Evolutionary conservation across 768 basidiomycete species (phyloP).

Genomic region (Mycena crocata): DNA sequence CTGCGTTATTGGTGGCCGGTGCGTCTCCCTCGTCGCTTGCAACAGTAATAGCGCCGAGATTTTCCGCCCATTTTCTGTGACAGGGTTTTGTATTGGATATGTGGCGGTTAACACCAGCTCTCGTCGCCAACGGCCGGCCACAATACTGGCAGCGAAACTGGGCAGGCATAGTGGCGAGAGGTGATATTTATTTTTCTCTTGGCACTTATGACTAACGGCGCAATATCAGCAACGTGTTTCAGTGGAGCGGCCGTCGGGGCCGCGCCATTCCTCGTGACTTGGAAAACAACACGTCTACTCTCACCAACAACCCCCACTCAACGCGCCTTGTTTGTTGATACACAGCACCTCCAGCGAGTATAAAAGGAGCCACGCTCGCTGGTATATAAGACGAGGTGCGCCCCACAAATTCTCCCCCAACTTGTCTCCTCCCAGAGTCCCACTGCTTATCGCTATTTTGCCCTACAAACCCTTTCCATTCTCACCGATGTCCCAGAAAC

Average conservation of each 20-base stretch:
- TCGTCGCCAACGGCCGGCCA: neutral
- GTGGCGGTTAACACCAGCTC: neutral
- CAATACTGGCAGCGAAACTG: neutral
- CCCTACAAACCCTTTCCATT: neutral
- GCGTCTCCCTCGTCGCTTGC: neutral
- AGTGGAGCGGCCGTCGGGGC: neutral
- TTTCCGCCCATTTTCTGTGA: neutral
- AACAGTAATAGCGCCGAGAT: neutral
- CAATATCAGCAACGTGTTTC: neutral
- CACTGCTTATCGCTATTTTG: neutral
- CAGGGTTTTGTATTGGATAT: neutral
- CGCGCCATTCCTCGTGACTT: neutral
- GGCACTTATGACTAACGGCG: neutral
- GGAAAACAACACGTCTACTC: neutral
- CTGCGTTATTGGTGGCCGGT: neutral
- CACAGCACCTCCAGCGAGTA: neutral
- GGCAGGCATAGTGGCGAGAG: neutral
- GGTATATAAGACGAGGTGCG: slow-evolving; percentile 9
- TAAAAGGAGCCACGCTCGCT: neutral
- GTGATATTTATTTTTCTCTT: neutral
- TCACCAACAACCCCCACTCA: slow-evolving; percentile 6
- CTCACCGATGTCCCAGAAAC: neutral
- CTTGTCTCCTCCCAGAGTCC: neutral
- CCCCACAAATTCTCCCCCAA: neutral
- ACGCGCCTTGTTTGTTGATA: slow-evolving; percentile 3